phyloP scores from a whole-genome alignment of 805 yeast genomes.

The Zygosaccharomyces gambellarensis region DNA sequence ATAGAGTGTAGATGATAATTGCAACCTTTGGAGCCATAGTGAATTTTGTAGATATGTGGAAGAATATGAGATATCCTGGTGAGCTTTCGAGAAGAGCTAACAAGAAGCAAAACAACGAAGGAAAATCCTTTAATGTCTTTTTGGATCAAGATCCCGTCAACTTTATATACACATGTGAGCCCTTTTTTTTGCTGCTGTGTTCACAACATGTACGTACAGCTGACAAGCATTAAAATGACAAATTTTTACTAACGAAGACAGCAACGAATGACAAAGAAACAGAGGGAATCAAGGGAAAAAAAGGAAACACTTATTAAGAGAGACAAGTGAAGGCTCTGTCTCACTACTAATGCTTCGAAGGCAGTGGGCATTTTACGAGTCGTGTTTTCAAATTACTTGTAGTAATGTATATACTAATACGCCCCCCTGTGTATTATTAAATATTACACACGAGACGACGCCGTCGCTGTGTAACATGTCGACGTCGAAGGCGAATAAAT shows the following conservation, averaged over 20 bases:
- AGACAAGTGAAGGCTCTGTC: not conserved
- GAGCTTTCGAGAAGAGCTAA: no score
- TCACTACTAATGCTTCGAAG: no score
- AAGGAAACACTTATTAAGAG: not conserved
- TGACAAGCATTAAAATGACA: not conserved
- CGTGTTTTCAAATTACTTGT: no score
- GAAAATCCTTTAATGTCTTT: not conserved
- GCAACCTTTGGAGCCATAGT: conserved; percentile 46
- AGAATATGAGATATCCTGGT: not conserved
- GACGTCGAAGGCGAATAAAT: no score
- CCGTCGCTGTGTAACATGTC: no score
- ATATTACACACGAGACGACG: no score
- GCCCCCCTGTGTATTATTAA: no score
- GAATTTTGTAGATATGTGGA: not conserved
- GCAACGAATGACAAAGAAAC: not conserved
- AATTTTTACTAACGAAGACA: conserved; percentile 1
- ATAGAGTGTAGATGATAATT: conserved; percentile 73
- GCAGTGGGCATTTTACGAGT: no score
- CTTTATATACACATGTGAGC: not conserved
- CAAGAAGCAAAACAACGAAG: not conserved
- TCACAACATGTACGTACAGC: not conserved
- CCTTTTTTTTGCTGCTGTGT: not conserved
- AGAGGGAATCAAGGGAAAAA: not conserved
- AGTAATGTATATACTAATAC: no score
- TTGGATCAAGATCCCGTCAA: not conserved